Evolutionary conservation across 192 early-diverging fungal species (phyloP), one percentile per base, ranked within the genome.

Genomic region (Lobosporangium transversale): DNA sequence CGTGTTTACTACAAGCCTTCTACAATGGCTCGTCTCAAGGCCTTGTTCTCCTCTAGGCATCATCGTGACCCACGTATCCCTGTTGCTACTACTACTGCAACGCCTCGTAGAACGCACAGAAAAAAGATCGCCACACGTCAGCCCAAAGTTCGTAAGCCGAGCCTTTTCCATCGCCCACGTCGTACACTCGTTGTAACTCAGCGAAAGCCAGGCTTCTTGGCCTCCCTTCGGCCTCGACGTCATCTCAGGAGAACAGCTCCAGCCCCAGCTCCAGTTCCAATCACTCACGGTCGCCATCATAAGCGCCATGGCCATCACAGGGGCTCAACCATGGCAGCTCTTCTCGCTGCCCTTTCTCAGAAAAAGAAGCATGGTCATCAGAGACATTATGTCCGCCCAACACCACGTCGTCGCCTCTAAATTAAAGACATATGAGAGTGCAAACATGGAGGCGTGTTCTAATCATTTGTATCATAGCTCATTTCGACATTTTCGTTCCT

Each of bases 1-100:
- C 53, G 59, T n/a, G 37, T 35, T 20, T 70, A 70, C 45, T 70
- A 70, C 44, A 70, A 62, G 31, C 68, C 68, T 52, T 70, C 68
- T 1, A 21, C 59, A 42, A 70, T 70, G 59, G 11, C 53, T 4
- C 58, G 68, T 2, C 44, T 70, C 26, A 62, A 51, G 33, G 68
- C 68, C 9, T 35, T 70, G 21, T 49, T 70, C 53, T 11, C 59
- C 14, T 5, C 47, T 30, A 47, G 43, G 42, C 57, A 59, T 7
- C 47, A 44, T 29, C 44, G 29, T 51, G 42, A 44, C 35, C 6
- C 43, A 14, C 57, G 53, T 21, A 7, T 12, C 26, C 17, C 45
- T 18, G 31, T 33, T n/a, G 36, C 33, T 21, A 7, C 18, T n/a
- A 18, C 45, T 18, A 30, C 45, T n/a, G 36, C 33, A 21, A 2